These are phyloP conservation scores for Hericium rajendrae DNA, from an alignment of 768 basidiomycete species.

Conservation along the genomic window DNA sequence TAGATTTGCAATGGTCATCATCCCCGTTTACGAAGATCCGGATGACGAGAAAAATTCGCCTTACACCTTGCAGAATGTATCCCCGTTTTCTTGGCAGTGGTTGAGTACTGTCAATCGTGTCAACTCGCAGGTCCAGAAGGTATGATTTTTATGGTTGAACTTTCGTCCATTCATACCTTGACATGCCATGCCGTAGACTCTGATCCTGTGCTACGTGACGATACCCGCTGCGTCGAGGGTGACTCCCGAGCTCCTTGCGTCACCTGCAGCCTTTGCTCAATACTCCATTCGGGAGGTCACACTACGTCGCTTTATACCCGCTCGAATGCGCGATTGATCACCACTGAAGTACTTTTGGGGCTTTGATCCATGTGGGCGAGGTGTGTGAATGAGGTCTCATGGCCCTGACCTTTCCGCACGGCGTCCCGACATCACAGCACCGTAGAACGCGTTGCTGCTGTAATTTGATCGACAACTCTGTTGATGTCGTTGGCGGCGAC, in stretches of 20 bases:
- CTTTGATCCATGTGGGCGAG: too few species aligned
- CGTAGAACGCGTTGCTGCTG: background rate
- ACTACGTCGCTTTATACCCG: constrained; percentile 79
- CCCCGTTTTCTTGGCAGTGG: constrained; percentile 89
- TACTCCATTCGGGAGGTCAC: constrained; percentile 83
- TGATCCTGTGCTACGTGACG: constrained; percentile 84
- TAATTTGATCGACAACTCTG: background rate
- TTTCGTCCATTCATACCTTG: background rate
- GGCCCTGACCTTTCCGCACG: background rate
- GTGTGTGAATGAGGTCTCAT: too few species aligned
- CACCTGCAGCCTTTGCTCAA: constrained; percentile 65
- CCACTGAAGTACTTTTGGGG: background rate
- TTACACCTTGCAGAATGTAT: constrained; percentile 51
- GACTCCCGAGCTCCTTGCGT: constrained; percentile 39
- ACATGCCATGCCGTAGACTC: constrained; percentile 44
- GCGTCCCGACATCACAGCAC: background rate
- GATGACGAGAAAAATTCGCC: constrained; percentile 58
- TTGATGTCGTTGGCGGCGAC: too few species aligned
- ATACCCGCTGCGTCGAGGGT: constrained; percentile 70
- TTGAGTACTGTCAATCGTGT: constrained; percentile 95
- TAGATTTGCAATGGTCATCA: constrained; percentile 86
- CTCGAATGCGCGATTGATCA: constrained; percentile 81
- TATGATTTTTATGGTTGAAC: constrained; percentile 18
- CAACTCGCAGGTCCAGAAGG: constrained; percentile 96
- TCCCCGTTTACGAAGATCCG: constrained; percentile 84